These are phyloP conservation scores for Chaetomium strumarium DNA, from an alignment of 2,329 filamentous ascomycete genomes.

Conservation along the genomic window DNA sequence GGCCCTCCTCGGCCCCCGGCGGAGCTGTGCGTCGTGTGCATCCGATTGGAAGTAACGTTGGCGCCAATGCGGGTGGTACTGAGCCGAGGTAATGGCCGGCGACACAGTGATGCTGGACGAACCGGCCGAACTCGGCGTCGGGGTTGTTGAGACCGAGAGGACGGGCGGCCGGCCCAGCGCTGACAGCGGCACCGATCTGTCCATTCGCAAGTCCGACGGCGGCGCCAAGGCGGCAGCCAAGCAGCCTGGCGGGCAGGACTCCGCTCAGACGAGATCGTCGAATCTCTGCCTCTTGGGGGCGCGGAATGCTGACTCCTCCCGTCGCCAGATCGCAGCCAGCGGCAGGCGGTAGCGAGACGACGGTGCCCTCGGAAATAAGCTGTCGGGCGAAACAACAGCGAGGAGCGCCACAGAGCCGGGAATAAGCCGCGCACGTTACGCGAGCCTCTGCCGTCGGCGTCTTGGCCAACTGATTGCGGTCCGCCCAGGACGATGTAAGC, in stretches of 20 bases:
- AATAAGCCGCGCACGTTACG: conserved; percentile 6
- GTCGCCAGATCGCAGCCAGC: neutral
- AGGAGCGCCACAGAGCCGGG: neutral
- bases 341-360: neutral
- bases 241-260: neutral
- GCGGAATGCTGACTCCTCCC: neutral
- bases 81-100: conserved; percentile 1
- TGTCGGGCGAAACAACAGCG: neutral
- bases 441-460: neutral
- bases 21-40: neutral
- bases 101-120: conserved; percentile 21
- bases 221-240: neutral
- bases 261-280: neutral
- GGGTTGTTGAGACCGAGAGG: conserved; percentile 4
- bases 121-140: conserved; percentile 11
- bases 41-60: neutral
- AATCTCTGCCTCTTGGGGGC: too few species aligned
- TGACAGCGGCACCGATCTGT: neutral
- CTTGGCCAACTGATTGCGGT: neutral
- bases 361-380: neutral
- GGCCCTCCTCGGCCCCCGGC: conserved; percentile 3
- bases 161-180: conserved; percentile 3
- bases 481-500: conserved; percentile 16
- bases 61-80: neutral
- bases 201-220: neutral